phyloP scores from a whole-genome alignment of 2,329 filamentous ascomycete genomes.

The Arthrobotrys musiformis region DNA sequence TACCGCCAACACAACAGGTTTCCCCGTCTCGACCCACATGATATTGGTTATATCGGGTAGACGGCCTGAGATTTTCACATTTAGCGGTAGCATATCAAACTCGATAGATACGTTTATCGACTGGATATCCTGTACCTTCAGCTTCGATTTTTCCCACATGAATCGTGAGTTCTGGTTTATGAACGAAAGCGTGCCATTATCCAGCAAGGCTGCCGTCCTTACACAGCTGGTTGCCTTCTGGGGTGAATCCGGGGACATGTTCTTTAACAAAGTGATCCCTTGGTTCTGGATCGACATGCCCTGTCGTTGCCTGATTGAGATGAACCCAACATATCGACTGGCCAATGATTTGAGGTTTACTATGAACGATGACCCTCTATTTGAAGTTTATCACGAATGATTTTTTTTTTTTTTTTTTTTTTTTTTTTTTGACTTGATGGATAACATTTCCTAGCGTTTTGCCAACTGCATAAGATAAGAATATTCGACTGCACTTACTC shows the following conservation, averaged over 20 bases:
- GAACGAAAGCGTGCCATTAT: constrained; percentile 34
- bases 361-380: background rate
- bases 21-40: constrained; percentile 31
- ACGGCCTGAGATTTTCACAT: constrained; percentile 44
- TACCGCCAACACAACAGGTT: constrained; percentile 46
- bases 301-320: constrained; percentile 30
- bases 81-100: constrained; percentile 42
- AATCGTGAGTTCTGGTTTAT: constrained; percentile 47
- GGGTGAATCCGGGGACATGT: constrained; percentile 44
- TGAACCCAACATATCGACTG: constrained; percentile 16
- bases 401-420: background rate
- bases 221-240: constrained; percentile 43
- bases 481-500: constrained; percentile 12
- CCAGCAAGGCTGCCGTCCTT: constrained; percentile 31
- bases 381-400: constrained; percentile 9
- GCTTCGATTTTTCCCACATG: constrained; percentile 30
- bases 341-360: constrained; percentile 19
- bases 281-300: constrained; percentile 55
- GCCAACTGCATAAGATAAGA: constrained; percentile 23
- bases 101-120: constrained; percentile 41
- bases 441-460: constrained; percentile 13
- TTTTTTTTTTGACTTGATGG: constrained; percentile 15
- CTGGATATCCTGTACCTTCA: constrained; percentile 30
- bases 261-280: constrained; percentile 48
- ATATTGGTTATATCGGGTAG: constrained; percentile 44